phyloP scores from a whole-genome alignment of 2,329 filamentous ascomycete species.

The Celoporthe dispersa region DNA sequence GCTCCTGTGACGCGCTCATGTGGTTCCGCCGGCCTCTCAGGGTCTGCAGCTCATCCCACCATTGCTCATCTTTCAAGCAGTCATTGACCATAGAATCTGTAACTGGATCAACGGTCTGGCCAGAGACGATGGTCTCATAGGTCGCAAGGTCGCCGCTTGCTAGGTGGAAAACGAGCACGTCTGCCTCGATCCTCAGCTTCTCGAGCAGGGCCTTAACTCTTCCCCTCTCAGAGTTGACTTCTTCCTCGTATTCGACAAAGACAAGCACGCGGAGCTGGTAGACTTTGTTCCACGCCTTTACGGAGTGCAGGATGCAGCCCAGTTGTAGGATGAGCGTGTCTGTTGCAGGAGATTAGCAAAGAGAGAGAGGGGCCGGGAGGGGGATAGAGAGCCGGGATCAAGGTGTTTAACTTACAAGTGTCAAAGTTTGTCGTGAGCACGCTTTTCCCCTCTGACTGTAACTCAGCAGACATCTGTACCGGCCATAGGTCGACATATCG shows the following conservation, averaged over 20 bases:
- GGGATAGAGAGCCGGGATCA: neutral
- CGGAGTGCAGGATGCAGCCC: conserved; percentile 82
- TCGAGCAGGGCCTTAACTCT: conserved; percentile 75
- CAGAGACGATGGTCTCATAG: conserved; percentile 81
- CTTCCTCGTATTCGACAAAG: conserved; percentile 86
- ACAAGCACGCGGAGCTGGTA: conserved; percentile 79
- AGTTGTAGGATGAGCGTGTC: conserved; percentile 83
- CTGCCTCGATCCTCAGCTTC: conserved; percentile 80
- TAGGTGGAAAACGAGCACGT: conserved; percentile 81
- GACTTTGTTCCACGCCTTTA: conserved; percentile 76
- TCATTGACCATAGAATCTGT: conserved; percentile 66
- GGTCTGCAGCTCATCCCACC: conserved; percentile 78
- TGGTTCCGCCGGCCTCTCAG: conserved; percentile 48
- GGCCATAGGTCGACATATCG: conserved; percentile 89
- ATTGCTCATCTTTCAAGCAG: conserved; percentile 71
- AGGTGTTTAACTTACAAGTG: conserved; percentile 64
- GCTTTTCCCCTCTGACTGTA: conserved; percentile 67
- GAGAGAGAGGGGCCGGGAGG: conserved; percentile 27
- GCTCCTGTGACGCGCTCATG: conserved; percentile 48
- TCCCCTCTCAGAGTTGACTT: conserved; percentile 77
- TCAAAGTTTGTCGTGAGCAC: conserved; percentile 88
- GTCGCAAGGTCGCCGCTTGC: conserved; percentile 72
- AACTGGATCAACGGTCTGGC: conserved; percentile 58
- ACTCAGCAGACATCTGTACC: conserved; percentile 89
- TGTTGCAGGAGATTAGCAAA: conserved; percentile 34